Base-by-base conservation (phyloP, 106 monocot genomes). In the Triglochin maritima region DNA sequence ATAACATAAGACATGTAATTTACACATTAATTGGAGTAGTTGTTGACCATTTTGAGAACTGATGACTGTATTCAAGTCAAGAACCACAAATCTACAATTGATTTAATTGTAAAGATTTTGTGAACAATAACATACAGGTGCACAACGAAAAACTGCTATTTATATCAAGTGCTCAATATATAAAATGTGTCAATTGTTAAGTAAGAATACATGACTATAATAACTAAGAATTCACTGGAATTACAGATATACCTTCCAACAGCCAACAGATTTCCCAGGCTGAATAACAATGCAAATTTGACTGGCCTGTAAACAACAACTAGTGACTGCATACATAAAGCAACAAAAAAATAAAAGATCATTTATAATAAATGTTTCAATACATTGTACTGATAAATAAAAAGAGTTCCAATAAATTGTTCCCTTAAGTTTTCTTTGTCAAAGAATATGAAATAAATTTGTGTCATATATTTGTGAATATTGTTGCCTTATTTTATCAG, bases 231-330 rank as follows among this genome's bases (percentile, higher is more conserved):
- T 4, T 6, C 14, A 7, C 14, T 46, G 16, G 3, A 0, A 44
- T 4, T 59, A 29, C 51, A 14, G 10, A 9, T 6, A 74, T 54
- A 98, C 96, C 96, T 98, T 84, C 91, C 91, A 76, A 91, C 56
- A 57, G 91, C 96, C 67, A 91, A 66, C 56, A 98, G 15, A 70
- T 98, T 98, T 53, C 96, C 96, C 70, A 98, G 81, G 60, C 72
- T 91, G 82, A 98, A 98, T 56, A 98, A 48, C 9, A 91, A 57
- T 17, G 88, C 91, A 91, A 98, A 98, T 73, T 98, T 98, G 66
- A 91, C 81, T 17, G 91, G 88, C 61, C 74, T 79, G 68, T 64
- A 65, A 74, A 98, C 88, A 57, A 88, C 82, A 55, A 88, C 3
- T 61, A 98, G 76, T 43, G 96, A 87, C 96, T 98, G 88, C 82